phyloP scores from a whole-genome alignment of 2,329 filamentous ascomycete species.

The Fusarium sulawesiense region DNA sequence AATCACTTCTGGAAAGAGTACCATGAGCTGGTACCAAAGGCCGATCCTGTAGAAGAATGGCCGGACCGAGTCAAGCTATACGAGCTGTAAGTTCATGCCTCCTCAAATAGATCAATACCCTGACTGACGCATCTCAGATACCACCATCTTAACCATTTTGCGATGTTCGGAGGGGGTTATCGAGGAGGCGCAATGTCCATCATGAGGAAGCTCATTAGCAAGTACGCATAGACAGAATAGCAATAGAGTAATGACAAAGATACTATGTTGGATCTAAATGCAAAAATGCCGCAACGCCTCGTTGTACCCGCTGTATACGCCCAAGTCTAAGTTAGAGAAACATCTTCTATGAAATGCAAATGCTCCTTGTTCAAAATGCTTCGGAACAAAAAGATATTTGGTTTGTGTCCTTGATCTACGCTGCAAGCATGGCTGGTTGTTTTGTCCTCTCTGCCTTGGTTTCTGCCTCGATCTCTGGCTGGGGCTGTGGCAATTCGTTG shows the following conservation, averaged over 20 bases:
- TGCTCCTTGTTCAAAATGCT: constrained; percentile 21
- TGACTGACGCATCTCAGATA: constrained; percentile 64
- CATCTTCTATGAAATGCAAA: constrained; percentile 27
- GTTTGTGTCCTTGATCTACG: constrained; percentile 14
- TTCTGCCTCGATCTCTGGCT: constrained; percentile 32
- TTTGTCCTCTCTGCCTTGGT: constrained; percentile 42
- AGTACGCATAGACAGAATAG: constrained; percentile 67
- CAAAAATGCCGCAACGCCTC: constrained; percentile 43
- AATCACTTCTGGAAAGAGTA: constrained; percentile 80
- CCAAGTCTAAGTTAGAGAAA: constrained; percentile 39
- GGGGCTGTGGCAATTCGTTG: constrained; percentile 49
- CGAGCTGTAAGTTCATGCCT: constrained; percentile 70
- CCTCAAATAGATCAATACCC: background rate
- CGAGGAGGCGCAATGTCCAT: constrained; percentile 79
- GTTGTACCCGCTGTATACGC: constrained; percentile 42
- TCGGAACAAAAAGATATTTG: constrained; percentile 5
- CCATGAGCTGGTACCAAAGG: constrained; percentile 77
- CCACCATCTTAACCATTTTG: constrained; percentile 90
- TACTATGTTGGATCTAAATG: constrained; percentile 26
- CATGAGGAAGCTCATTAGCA: constrained; percentile 78
- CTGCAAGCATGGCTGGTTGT: constrained; percentile 56
- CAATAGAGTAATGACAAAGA: constrained; percentile 11
- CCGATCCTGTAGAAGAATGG: constrained; percentile 84
- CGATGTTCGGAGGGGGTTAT: constrained; percentile 86
- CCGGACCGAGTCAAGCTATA: constrained; percentile 85